Evolutionary conservation across 2,329 filamentous ascomycete species (phyloP).

Genomic region (Leptodontidium sp.): DNA sequence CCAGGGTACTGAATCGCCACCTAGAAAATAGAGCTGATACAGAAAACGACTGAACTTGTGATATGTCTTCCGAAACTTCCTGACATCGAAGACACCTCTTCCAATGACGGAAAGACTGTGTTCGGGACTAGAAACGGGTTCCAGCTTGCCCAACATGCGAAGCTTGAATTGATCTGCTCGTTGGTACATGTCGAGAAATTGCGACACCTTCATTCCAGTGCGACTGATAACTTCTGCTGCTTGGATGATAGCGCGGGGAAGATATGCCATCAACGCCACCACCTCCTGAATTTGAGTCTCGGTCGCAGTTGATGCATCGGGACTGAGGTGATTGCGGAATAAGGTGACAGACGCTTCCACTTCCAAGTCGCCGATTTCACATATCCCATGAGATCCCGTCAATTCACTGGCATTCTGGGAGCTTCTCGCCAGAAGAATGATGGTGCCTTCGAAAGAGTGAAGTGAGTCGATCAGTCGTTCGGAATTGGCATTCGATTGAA

Average conservation of each 20-base stretch:
- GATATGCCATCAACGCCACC: conserved; percentile 30
- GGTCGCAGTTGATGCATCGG: conserved; percentile 26
- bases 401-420: conserved; percentile 34
- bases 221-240: conserved; percentile 37
- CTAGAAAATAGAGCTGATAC: conserved; percentile 39
- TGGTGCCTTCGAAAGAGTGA: conserved; percentile 34
- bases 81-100: conserved; percentile 36
- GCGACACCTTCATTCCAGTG: conserved; percentile 39
- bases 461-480: conserved; percentile 34
- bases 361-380: conserved; percentile 36
- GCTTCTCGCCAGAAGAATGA: conserved; percentile 38
- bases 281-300: conserved; percentile 37
- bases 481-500: conserved; percentile 11
- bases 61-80: conserved; percentile 34
- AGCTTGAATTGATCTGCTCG: conserved; percentile 38
- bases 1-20: conserved; percentile 37
- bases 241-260: conserved; percentile 40
- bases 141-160: conserved; percentile 37
- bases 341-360: conserved; percentile 34
- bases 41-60: conserved; percentile 30
- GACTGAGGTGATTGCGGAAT: conserved; percentile 31
- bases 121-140: conserved; percentile 34
- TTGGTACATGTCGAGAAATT: conserved; percentile 38
- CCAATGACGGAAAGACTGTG: conserved; percentile 35
- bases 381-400: conserved; percentile 36